Base-by-base conservation (phyloP, 768 basidiomycete species). In the Trametopsis cervina region DNA sequence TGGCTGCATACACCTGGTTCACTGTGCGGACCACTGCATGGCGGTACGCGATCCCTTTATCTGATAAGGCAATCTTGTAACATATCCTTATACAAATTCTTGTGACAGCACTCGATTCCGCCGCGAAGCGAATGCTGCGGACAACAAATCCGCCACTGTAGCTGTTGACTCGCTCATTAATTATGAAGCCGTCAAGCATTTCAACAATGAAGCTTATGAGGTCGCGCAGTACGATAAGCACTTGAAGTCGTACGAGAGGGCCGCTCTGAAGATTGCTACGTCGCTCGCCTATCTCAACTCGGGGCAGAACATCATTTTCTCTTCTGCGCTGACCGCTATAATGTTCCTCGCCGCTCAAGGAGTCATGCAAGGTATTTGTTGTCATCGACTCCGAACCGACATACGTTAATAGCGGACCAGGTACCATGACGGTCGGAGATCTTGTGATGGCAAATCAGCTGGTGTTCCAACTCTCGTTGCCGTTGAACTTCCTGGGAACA, bases 391-490 rank as follows among this genome's bases (percentile, higher is more conserved):
- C n/a, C n/a, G n/a, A n/a, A n/a, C n/a, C n/a, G n/a, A n/a, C n/a
- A n/a, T n/a, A n/a, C n/a, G n/a, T n/a, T n/a, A n/a, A n/a, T n/a
- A n/a, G n/a, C 10, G 2, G 36, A 10, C 7, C 22, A 94, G 94
- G 93, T 6, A 91, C 89, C 0, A 98, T 99, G 95, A 96, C 94
- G 3, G 79, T 99, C 20, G 96, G 96, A 6, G 96, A 99, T 60
- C 78, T 99, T 12, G 96, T 99, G 56, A 98, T 99, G 95, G 87
- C 96, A 57, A 99, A 99, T 65, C 95, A 97, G 61, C 76, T 99
- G 21, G 92, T 98, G 26, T 99, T 99, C 72, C 96, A 99, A 61
- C 71, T 99, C 0, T 96, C 93, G 0, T 69, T 98, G 25, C 96
- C 96, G 3, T 80, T 99, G 52, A 98, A 98, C 67, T 99, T 99